phyloP scores from a whole-genome alignment of 495 filamentous ascomycete species.

The Polyplosphaeria fusca region DNA sequence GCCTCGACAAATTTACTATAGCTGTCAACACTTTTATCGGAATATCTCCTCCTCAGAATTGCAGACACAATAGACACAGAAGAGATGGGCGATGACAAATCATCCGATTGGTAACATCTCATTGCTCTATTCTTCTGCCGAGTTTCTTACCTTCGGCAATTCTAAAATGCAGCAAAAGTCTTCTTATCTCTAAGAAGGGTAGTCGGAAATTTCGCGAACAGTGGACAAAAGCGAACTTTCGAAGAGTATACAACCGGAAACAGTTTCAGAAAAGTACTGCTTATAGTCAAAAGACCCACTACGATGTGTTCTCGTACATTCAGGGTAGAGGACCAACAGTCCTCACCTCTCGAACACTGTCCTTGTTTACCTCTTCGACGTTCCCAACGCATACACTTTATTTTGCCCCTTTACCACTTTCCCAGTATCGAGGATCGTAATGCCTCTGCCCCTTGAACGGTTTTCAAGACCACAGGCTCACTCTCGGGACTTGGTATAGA shows the following conservation, averaged over 20 bases:
- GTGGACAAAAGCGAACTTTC: too few species aligned
- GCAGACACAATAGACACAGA: slow-evolving; percentile 55
- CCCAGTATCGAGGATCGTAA: slow-evolving; percentile 3
- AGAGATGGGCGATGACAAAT: slow-evolving; percentile 58
- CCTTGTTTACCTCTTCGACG: slow-evolving; percentile 51
- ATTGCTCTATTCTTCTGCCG: slow-evolving; percentile 59
- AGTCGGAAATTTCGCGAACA: slow-evolving; percentile 54
- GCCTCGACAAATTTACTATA: slow-evolving; percentile 50
- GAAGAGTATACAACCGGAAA: slow-evolving; percentile 12
- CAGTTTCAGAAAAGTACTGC: too few species aligned
- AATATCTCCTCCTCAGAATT: slow-evolving; percentile 45
- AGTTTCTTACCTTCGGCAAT: slow-evolving; percentile 53
- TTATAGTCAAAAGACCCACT: too few species aligned
- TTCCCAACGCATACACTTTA: slow-evolving; percentile 51
- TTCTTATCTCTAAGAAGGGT: slow-evolving; percentile 54
- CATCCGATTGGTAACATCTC: slow-evolving; percentile 51
- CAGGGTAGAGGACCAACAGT: slow-evolving; percentile 50
- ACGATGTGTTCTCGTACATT: slow-evolving; percentile 49
- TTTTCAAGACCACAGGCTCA: slow-evolving; percentile 13
- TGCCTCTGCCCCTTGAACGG: slow-evolving; percentile 4
- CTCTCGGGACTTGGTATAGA: slow-evolving; percentile 15
- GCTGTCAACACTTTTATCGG: slow-evolving; percentile 54
- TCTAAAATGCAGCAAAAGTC: slow-evolving; percentile 48
- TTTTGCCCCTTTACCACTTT: slow-evolving; percentile 54
- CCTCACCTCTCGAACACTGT: slow-evolving; percentile 47